Conservation (phyloP, 331 rosid genomes). For the Pyrus hybrid region DNA sequence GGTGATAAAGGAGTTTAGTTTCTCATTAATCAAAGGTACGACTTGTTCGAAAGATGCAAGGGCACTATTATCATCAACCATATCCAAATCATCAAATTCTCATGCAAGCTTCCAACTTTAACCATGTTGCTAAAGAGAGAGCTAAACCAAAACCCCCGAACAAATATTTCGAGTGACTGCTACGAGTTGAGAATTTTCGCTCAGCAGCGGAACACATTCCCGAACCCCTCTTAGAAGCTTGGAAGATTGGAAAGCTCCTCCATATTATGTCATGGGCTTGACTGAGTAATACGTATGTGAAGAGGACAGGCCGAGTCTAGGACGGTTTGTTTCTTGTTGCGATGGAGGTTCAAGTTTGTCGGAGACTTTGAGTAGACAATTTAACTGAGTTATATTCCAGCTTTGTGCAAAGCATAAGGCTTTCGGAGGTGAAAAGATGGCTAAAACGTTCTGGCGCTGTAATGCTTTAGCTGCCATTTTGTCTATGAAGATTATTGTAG, state of each 20-base stretch:
- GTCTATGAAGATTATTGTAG: too few relatives aligned
- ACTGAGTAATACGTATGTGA: too few relatives aligned
- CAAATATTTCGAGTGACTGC: background rate
- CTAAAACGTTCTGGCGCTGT: too few relatives aligned
- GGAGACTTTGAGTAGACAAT: too few relatives aligned
- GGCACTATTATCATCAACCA: background rate
- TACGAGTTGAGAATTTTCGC: background rate
- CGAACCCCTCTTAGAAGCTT: background rate
- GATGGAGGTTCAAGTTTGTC: too few relatives aligned
- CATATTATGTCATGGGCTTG: too few relatives aligned
- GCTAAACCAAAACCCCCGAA: background rate
- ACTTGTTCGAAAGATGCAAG: background rate
- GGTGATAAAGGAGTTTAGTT: slow-evolving; percentile 9
- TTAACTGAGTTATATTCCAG: too few relatives aligned
- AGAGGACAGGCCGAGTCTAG: too few relatives aligned
- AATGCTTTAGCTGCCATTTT: too few relatives aligned
- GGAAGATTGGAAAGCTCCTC: background rate
- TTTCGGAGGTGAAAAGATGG: too few relatives aligned
- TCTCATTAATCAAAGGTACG: background rate
- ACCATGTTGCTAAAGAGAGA: background rate
- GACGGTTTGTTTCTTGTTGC: too few relatives aligned
- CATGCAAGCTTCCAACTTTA: background rate
- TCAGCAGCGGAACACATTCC: background rate
- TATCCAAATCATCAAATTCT: background rate
- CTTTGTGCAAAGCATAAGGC: too few relatives aligned